A percentile compares a stretch with the other conserved stretches of the same genome.
phyloP scores from a whole-genome alignment of 306 rosid genomes.

The Prosopis cineraria region DNA sequence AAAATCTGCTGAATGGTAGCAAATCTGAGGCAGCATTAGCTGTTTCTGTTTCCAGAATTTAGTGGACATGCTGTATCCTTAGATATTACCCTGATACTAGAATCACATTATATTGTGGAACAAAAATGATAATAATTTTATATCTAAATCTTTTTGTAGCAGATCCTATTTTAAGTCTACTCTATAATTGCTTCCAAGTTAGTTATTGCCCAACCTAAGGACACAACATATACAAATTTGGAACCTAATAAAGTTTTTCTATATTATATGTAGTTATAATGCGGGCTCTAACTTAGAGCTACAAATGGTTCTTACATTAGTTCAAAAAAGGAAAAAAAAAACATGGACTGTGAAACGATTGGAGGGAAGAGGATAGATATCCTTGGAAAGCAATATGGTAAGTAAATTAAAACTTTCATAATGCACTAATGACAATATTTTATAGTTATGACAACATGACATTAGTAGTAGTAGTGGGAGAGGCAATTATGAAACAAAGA shows the following conservation, averaged over 20 bases:
- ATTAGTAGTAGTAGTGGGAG: background rate
- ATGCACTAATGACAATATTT: background rate
- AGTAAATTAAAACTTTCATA: background rate
- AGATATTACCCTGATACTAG: background rate
- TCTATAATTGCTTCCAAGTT: background rate
- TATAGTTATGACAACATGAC: background rate
- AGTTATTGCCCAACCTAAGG: background rate
- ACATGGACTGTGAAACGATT: background rate
- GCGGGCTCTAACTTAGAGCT: background rate
- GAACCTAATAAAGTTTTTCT: background rate
- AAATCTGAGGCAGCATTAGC: background rate
- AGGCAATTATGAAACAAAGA: constrained; percentile 5
- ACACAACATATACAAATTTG: background rate
- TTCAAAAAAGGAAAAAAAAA: too few relatives aligned
- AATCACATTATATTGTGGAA: background rate
- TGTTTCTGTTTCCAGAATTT: background rate
- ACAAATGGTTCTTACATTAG: background rate
- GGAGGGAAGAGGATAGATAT: background rate
- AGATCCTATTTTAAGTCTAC: background rate
- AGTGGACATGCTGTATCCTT: background rate
- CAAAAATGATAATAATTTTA: background rate
- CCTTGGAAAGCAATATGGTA: background rate
- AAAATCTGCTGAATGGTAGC: background rate
- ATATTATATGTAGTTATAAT: background rate
- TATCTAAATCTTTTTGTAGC: background rate